A percentile compares a stretch with the other conserved stretches of the same genome.
phyloP scores from a whole-genome alignment of 208 protist species.

The Kentomonas sorsogonicus region DNA sequence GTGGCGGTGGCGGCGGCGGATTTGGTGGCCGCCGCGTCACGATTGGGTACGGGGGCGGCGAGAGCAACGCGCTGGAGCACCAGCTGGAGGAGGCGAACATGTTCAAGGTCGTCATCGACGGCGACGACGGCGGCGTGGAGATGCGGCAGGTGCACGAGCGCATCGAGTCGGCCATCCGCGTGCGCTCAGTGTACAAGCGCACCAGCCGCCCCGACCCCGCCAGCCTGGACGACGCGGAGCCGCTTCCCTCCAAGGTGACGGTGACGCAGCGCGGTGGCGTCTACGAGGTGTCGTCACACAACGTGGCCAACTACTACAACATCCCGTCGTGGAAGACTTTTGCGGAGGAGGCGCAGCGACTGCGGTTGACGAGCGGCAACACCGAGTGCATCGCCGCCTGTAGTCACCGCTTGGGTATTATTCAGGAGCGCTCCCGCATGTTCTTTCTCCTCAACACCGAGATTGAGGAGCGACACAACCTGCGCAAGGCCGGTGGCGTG shows the following conservation, averaged over 20 bases:
- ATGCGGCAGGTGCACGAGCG: slow-evolving; percentile 82
- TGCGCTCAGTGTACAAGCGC: slow-evolving; percentile 65
- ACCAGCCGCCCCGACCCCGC: slow-evolving; percentile 8
- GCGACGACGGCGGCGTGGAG: slow-evolving; percentile 83
- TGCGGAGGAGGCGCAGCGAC: slow-evolving; percentile 58
- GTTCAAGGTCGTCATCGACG: slow-evolving; percentile 88
- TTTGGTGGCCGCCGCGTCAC: too few relatives aligned
- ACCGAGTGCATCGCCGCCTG: slow-evolving; percentile 70
- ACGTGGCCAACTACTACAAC: slow-evolving; percentile 24
- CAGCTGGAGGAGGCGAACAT: slow-evolving; percentile 59
- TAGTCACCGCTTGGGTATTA: slow-evolving; percentile 85
- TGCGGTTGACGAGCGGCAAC: slow-evolving; percentile 72
- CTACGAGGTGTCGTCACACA: slow-evolving; percentile 62
- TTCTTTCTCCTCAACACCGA: slow-evolving; percentile 88
- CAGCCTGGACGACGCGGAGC: slow-evolving; percentile 6
- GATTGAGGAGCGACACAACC: slow-evolving; percentile 76
- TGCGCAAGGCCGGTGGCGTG: slow-evolving; percentile 75
- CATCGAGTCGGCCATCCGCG: slow-evolving; percentile 62
- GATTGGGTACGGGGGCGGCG: too few relatives aligned
- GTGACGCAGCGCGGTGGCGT: slow-evolving; percentile 54
- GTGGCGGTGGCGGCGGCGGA: too few relatives aligned
- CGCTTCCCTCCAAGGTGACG: slow-evolving; percentile 22
- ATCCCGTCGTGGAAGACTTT: slow-evolving; percentile 60
- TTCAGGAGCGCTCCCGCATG: slow-evolving; percentile 90
- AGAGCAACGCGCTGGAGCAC: slow-evolving; percentile 19